These are phyloP conservation scores for Aphanomyces cochlioides DNA, from an alignment of 352 stramenopile genomes.

Conservation along the genomic window DNA sequence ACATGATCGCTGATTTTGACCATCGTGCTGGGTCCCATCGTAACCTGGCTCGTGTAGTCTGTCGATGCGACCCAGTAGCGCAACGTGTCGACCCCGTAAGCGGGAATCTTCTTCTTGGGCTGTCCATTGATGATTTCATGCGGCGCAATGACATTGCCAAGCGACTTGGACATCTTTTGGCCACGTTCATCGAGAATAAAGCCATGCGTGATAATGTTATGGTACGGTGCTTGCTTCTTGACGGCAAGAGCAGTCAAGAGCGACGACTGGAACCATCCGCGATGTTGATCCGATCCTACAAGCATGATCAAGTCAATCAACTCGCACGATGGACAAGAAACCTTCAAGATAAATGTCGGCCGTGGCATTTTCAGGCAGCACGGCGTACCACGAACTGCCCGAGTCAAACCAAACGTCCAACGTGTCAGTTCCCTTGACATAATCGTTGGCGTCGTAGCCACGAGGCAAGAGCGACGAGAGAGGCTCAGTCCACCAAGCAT, in stretches of 20 bases:
- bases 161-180: slow-evolving; percentile 98
- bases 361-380: slow-evolving; percentile 57
- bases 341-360: slow-evolving; percentile 97
- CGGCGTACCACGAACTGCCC: slow-evolving; percentile 72
- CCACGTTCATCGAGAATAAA: slow-evolving; percentile 98
- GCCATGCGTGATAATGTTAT: slow-evolving; percentile 97
- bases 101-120: slow-evolving; percentile 63
- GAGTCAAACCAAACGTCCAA: slow-evolving; percentile 99
- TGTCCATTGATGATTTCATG: slow-evolving; percentile 93
- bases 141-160: slow-evolving; percentile 96
- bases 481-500: slow-evolving; percentile 95
- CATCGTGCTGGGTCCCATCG: slow-evolving; percentile 90
- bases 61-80: slow-evolving; percentile 97
- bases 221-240: slow-evolving; percentile 88
- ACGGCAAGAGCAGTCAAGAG: slow-evolving; percentile 91
- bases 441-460: slow-evolving; percentile 79
- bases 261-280: slow-evolving; percentile 99
- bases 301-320: not conserved
- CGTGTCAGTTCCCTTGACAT: slow-evolving; percentile 95
- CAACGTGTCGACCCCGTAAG: slow-evolving; percentile 96
- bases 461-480: slow-evolving; percentile 63
- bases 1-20: slow-evolving; percentile 73
- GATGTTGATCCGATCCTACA: slow-evolving; percentile 91
- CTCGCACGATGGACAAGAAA: slow-evolving; percentile 25
- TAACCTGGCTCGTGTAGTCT: slow-evolving; percentile 96